Evolutionary conservation across 768 basidiomycete species (phyloP).

Genomic region (Melanogaster broomeanus): DNA sequence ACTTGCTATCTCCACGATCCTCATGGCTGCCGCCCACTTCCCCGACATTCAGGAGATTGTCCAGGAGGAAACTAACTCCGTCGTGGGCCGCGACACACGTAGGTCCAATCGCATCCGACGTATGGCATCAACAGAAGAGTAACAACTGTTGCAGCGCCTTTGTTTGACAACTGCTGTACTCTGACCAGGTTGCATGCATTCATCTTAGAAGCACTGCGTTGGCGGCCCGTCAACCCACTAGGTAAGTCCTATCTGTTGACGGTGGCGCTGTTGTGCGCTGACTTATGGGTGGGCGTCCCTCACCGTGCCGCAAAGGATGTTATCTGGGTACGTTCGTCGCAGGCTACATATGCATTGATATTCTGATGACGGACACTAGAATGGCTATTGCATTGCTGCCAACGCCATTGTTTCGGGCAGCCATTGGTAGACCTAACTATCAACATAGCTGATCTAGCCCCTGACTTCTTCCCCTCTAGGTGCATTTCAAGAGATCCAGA

Average conservation of each 20-base stretch:
- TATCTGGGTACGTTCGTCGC: neutral
- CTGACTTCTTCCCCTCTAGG: neutral
- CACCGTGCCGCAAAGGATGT: conserved; percentile 3
- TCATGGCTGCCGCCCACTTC: conserved; percentile 32
- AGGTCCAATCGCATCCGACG: neutral
- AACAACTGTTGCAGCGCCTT: conserved; percentile 23
- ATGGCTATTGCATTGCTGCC: conserved; percentile 22
- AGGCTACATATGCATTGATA: neutral
- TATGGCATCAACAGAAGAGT: neutral
- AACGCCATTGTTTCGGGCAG: conserved; percentile 24
- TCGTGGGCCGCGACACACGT: conserved; percentile 32
- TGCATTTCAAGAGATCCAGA: neutral
- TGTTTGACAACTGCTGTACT: conserved; percentile 27
- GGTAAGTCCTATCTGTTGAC: conserved; percentile 5
- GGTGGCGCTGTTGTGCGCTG: neutral
- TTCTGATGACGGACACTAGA: conserved; percentile 12
- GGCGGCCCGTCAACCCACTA: conserved; percentile 26
- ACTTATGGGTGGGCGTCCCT: neutral
- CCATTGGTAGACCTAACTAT: conserved; percentile 12
- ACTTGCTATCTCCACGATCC: conserved; percentile 8
- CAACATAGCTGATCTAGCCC: neutral
- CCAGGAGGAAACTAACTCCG: conserved; percentile 33
- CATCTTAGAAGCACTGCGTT: conserved; percentile 31
- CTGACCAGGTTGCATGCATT: conserved; percentile 32
- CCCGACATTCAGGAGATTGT: conserved; percentile 32